A percentile compares a stretch with the other conserved stretches of the same genome.
Evolutionary conservation across 2,329 filamentous ascomycete species (phyloP).

Genomic region (Ustulina deusta): DNA sequence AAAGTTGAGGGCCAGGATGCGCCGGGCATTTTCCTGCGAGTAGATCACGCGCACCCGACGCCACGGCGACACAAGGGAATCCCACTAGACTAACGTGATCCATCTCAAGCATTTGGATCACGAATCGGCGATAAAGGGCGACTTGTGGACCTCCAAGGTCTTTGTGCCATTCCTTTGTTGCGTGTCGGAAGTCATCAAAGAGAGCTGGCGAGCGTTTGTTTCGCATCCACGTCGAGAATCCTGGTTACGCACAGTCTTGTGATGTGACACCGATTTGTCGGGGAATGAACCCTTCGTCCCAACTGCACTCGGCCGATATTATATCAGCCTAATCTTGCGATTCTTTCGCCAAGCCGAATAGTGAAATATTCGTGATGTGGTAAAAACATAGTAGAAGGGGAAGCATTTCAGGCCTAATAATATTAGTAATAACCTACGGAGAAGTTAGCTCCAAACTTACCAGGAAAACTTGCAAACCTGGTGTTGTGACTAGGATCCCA

Average conservation of each 20-base stretch:
- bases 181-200: neutral
- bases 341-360: neutral
- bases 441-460: conserved; percentile 21
- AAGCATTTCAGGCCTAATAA: neutral
- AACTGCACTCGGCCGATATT: neutral
- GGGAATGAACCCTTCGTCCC: neutral
- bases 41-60: neutral
- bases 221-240: neutral
- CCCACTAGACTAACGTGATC: neutral
- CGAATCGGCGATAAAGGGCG: neutral
- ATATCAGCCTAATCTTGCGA: neutral
- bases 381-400: neutral
- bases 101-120: neutral
- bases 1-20: neutral
- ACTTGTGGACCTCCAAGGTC: neutral
- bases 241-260: neutral
- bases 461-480: neutral
- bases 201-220: neutral
- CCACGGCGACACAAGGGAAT: neutral
- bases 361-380: neutral
- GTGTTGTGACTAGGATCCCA: conserved; percentile 17
- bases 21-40: neutral
- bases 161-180: neutral
- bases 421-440: conserved; percentile 12
- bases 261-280: neutral